Conservation (phyloP, 2,329 filamentous ascomycete species). For the Exophiala lecanii-corni region DNA sequence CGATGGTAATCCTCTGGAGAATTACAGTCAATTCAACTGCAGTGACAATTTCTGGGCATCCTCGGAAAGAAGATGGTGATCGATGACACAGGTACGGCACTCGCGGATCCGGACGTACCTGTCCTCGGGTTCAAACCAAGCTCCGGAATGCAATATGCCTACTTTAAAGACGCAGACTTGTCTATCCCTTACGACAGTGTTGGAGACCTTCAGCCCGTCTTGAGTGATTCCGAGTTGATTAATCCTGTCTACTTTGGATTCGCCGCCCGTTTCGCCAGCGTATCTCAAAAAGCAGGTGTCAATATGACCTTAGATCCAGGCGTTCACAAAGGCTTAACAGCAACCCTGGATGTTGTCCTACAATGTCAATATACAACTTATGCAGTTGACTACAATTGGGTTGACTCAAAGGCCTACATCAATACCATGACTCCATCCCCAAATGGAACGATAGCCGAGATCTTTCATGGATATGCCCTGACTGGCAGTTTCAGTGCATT, state of each 20-base stretch:
- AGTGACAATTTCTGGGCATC: conserved; percentile 22
- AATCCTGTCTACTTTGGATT: conserved; percentile 22
- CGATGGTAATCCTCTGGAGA: conserved; percentile 5
- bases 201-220: conserved; percentile 12
- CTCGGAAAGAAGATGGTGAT: conserved; percentile 18
- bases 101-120: conserved; percentile 16
- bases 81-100: conserved; percentile 7
- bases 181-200: conserved; percentile 18
- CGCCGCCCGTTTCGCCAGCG: conserved; percentile 14
- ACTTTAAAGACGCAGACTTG: conserved; percentile 19
- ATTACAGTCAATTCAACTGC: conserved; percentile 24
- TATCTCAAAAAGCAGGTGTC: conserved; percentile 13
- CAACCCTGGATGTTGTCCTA: conserved; percentile 19
- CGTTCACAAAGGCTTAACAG: conserved; percentile 12
- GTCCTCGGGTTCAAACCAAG: conserved; percentile 20
- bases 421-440: conserved; percentile 13
- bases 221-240: conserved; percentile 20
- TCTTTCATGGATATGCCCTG: conserved; percentile 24
- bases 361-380: conserved; percentile 23
- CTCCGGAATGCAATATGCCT: conserved; percentile 21
- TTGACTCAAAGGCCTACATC: conserved; percentile 17
- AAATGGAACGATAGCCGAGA: conserved; percentile 24
- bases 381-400: conserved; percentile 21
- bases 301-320: conserved; percentile 14
- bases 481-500: conserved; percentile 11